Conservation (phyloP, 129 eudicot species). For the Lonicera japonica region DNA sequence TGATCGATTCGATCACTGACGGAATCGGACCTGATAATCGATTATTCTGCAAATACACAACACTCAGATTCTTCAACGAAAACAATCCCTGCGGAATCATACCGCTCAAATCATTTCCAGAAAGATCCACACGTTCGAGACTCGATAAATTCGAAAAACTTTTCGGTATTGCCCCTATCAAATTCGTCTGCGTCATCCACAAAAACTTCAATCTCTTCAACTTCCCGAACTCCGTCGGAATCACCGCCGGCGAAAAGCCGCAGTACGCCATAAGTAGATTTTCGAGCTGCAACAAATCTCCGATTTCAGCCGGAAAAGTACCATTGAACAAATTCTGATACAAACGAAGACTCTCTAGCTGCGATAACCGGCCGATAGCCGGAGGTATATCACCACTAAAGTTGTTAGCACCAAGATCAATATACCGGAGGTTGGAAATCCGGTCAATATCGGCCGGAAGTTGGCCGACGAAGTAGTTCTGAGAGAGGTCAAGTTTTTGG, state of each 20-base stretch:
- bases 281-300: conserved; percentile 41
- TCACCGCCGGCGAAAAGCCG: conserved; percentile 30
- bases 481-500: conserved; percentile 35
- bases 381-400: conserved; percentile 84
- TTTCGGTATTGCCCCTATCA: conserved; percentile 56
- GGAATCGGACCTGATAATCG: conserved; percentile 59
- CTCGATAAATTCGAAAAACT: conserved; percentile 36
- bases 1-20: conserved; percentile 35
- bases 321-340: conserved; percentile 64
- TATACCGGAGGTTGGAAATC: conserved; percentile 27
- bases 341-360: conserved; percentile 28
- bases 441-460: conserved; percentile 55
- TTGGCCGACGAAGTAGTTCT: conserved; percentile 46
- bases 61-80: conserved; percentile 46
- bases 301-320: conserved; percentile 56
- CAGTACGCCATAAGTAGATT: conserved; percentile 48
- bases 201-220: conserved; percentile 34
- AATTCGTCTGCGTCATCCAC: conserved; percentile 43
- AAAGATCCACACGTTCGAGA: conserved; percentile 54
- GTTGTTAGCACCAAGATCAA: conserved; percentile 60
- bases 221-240: conserved; percentile 70
- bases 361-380: conserved; percentile 43
- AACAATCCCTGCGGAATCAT: conserved; percentile 65
- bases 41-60: conserved; percentile 43
- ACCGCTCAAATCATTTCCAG: conserved; percentile 45